Percentiles rank a stretch among this genome's conserved stretches.
These are phyloP conservation scores for Diutina catenulata DNA, from an alignment of 1,139 yeast species.

Conservation along the genomic window DNA sequence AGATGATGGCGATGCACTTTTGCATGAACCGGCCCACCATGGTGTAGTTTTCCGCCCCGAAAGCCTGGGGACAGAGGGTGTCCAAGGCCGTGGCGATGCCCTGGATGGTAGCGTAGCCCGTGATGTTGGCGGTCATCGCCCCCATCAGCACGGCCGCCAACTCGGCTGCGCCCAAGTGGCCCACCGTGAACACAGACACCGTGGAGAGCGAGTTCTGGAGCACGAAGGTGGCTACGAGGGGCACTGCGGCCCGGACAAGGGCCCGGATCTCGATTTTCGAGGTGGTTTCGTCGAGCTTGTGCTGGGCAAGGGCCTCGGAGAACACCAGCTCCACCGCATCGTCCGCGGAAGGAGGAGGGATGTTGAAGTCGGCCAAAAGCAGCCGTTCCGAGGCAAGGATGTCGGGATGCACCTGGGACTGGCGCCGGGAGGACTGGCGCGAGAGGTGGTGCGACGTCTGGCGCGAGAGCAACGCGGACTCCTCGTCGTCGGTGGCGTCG, in stretches of 20 bases:
- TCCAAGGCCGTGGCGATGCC: slow-evolving; percentile 50
- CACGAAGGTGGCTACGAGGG: slow-evolving; percentile 41
- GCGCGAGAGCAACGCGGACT: background rate
- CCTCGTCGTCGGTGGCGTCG: background rate
- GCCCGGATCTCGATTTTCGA: slow-evolving; percentile 27
- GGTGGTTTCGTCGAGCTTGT: slow-evolving; percentile 18
- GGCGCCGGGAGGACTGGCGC: background rate
- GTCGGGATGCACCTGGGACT: background rate
- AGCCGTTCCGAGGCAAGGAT: background rate
- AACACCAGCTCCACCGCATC: slow-evolving; percentile 22
- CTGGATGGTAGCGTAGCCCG: slow-evolving; percentile 47
- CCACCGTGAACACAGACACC: slow-evolving; percentile 47
- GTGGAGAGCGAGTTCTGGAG: slow-evolving; percentile 46
- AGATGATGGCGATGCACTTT: slow-evolving; percentile 41
- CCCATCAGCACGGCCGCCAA: slow-evolving; percentile 53
- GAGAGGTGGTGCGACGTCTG: no score
- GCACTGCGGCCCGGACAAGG: slow-evolving; percentile 33
- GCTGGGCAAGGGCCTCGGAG: slow-evolving; percentile 23
- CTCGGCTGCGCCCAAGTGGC: slow-evolving; percentile 46
- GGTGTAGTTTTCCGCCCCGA: slow-evolving; percentile 41
- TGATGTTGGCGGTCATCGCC: slow-evolving; percentile 50
- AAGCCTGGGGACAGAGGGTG: slow-evolving; percentile 49
- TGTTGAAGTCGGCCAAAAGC: background rate
- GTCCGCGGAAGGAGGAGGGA: slow-evolving; percentile 10
- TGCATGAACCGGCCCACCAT: slow-evolving; percentile 44